Base-by-base conservation (phyloP, 768 basidiomycete species). In the Exidia glandulosa region DNA sequence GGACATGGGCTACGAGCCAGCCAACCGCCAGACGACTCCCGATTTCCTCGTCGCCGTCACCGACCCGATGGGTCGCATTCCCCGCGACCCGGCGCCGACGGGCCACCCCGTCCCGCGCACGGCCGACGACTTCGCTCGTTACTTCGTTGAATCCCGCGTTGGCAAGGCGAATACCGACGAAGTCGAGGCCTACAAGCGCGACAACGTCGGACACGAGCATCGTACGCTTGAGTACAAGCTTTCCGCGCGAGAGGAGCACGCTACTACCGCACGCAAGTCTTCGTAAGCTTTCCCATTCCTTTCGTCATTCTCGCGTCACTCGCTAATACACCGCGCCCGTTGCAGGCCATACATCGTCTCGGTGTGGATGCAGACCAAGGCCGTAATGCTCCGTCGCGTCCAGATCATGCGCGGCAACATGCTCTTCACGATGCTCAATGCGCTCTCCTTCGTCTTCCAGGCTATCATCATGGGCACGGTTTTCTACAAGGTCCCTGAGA, bases 1-100 rank as follows among this genome's bases (percentile, higher is more conserved):
- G 60, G 78, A 83, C 62, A 80, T 88, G 77, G 83, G 84, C 19
- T 90, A 84, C 72, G 80, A 81, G 36, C 62, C 87, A 23, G 81
- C 88, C 29, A 86, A 88, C 59, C 84, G 90, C 37, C 91, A 94
- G 71, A 90, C 84, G 64, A 89, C 88, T 14, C 83, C 90, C 10
- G 91, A 94, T 69, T 94, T 88, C 70, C 79, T 94, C 25, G 89
- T 88, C 25, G 70, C 73, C 23, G 74, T 74, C 61, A 76, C 86
- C 3, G 83, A 87, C 63, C 79, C 84, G 2, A 75, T 74, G 25
- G 82, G 77, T 0, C 84, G 88, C 54, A 79, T 75, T 19, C 66
- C 75, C 3, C 78, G 81, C 25, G 56, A 72, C 1, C 27, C 25
- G 2, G 25, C 50, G 78, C 76, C 2, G 71, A 76, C 47, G 70